Evolutionary conservation across 177 flowering plant species (phyloP), one percentile per base, ranked within the genome.

Genomic region (Vitis hybrid): DNA sequence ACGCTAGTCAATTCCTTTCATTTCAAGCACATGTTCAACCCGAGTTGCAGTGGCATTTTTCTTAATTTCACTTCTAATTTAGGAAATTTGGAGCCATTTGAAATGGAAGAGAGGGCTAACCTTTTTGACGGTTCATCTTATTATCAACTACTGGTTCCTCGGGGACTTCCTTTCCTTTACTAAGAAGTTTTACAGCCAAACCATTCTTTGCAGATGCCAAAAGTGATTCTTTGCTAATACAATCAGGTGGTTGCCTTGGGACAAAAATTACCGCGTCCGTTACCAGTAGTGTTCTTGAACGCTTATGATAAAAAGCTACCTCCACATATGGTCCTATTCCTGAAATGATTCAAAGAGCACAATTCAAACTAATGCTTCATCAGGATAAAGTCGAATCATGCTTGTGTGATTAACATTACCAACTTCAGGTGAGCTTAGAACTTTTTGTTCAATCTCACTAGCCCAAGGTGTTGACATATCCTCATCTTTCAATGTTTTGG

Each of bases 291-390:
- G 98, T 86, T 73, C 88, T 82, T 66, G 97, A 88, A 45, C 79
- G 85, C 76, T 88, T 91, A 67, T 95, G 98, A 75, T 91, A 93
- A 77, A 95, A 95, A 57, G 98, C 97, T 29, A 91, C 99, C 84
- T 95, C 98, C 26, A 93, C 99, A 78, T 95, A 95, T 50, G 98
- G 98, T 16, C 99, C 99, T 75, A 95, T 95, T 67, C 98, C 99
- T 94, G 81, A 64, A 71, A 78, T 3, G 72, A 31, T 15, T 15
- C 52, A 64, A 4, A 64, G 18, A 8, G 45, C 11, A 73, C 50
- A 49, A 70, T 59, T 62, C 61, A 70, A 31, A 12, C 5, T 26
- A 7, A 15, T 26, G 56, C 57, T 49, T 69, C 16, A 16, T 31
- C 49, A 15, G 39, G 18, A 56, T 26, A n/a, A 55, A 33, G 48